Evolutionary conservation across 176 grass and related monocot species (phyloP).

Genomic region (Avena insularis): DNA sequence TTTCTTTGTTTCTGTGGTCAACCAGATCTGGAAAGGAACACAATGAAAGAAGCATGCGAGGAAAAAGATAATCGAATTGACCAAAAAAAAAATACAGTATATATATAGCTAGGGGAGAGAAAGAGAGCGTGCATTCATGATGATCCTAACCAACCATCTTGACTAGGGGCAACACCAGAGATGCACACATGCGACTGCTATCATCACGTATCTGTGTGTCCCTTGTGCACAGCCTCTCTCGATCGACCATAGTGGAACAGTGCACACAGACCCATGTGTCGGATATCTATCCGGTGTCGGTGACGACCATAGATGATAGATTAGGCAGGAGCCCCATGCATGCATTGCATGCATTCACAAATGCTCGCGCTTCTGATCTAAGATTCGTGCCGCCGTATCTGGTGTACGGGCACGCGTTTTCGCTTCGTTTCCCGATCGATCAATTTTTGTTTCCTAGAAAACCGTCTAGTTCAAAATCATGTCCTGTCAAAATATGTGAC

Average conservation of each 20-base stretch:
- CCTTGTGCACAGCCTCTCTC: background rate
- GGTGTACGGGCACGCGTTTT: background rate
- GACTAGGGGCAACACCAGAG: constrained; percentile 21
- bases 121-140: constrained; percentile 2
- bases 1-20: background rate
- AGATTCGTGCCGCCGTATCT: background rate
- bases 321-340: background rate
- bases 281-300: constrained; percentile 30
- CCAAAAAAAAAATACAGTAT: background rate
- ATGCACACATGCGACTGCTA: constrained; percentile 30
- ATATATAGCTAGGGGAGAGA: background rate
- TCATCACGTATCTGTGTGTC: background rate
- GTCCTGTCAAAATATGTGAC: background rate
- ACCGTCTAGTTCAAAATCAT: too few relatives aligned
- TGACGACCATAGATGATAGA: background rate
- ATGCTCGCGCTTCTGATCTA: background rate
- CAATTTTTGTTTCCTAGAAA: background rate
- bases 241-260: background rate
- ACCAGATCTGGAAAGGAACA: background rate
- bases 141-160: constrained; percentile 38
- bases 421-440: background rate
- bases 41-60: background rate
- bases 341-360: background rate
- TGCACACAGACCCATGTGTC: constrained; percentile 40
- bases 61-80: background rate